Base-by-base conservation (phyloP, 352 stramenopile species). In the Pythium phragmiticola region DNA sequence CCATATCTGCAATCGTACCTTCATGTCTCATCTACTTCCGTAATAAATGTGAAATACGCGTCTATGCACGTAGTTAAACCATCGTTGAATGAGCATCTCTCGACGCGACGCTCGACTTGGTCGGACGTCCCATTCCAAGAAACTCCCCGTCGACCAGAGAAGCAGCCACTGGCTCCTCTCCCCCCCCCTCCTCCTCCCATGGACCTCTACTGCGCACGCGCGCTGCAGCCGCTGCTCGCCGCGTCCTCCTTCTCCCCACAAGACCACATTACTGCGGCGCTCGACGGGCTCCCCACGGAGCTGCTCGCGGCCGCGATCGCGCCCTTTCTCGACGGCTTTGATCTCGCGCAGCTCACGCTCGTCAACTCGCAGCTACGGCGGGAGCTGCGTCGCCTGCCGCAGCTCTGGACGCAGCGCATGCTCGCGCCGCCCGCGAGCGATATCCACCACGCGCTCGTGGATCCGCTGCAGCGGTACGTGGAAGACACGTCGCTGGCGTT, bases 251-350 rank as follows among this genome's bases (percentile, higher is more conserved):
- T n/a, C 19, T 26, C n/a, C 13, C 7, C 17, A 4, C 4, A 46
- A 21, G 39, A 19, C 6, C 39, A 17, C 2, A 19, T 46, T 19
- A 5, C 13, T 7, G n/a, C 54, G 16, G 16, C 54, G 41, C 36
- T 68, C 37, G 61, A 68, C 16, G 45, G 39, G 57, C 60, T 64
- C 39, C 54, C 67, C 8, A 48, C 42, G 1, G 70, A 77, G 60
- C 62, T 58, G 8, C 45, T 77, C 36, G 57, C 65, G 46, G 28
- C 17, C 43, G 21, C 36, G 8, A 8, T 73, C 33, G 64, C 60
- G 45, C 59, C 34, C 49, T 75, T 64, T 46, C 55, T 77, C 30
- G 65, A 62, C 1, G 70, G 70, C 21, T 75, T 74, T 56, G 70
- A 77, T 13, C 49, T 66, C 19, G 66, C 70, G 16, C 63, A 61